Percentiles rank a stretch among this genome's conserved stretches.
Evolutionary conservation across 208 protist genomes (phyloP).

Genomic region (Acanthamoeba healyi): DNA sequence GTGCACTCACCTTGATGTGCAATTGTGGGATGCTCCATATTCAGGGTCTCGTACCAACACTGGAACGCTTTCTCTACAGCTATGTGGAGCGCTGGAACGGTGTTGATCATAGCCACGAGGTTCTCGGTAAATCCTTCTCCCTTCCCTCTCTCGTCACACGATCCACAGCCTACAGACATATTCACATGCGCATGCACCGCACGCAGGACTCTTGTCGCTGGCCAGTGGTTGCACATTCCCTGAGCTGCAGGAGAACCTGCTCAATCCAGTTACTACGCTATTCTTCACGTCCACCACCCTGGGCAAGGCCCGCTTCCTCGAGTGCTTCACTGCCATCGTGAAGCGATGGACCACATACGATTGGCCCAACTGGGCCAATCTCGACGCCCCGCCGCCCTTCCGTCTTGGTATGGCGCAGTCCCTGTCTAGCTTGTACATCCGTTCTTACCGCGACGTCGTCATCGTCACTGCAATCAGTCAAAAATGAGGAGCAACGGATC

Average conservation of each 20-base stretch:
- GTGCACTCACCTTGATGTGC: not conserved
- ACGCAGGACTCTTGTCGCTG: not conserved
- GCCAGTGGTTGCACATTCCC: not conserved
- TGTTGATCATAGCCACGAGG: not conserved
- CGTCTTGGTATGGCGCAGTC: not conserved
- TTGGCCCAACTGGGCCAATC: conserved; percentile 20
- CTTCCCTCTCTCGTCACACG: too few species aligned
- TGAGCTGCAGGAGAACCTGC: not conserved
- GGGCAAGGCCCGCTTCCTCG: conserved; percentile 24
- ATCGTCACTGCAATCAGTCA: too few species aligned
- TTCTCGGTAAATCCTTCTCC: not conserved
- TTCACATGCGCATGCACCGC: too few species aligned
- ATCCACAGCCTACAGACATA: too few species aligned
- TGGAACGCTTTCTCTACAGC: conserved; percentile 62
- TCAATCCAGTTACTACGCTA: not conserved
- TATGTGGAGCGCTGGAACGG: conserved; percentile 49
- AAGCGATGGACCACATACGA: conserved; percentile 44
- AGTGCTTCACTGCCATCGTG: not conserved
- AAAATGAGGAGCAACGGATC: not conserved
- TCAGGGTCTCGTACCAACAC: not conserved
- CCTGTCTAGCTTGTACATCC: not conserved
- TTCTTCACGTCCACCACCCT: conserved; percentile 32
- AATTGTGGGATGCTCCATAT: not conserved
- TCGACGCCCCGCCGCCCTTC: not conserved
- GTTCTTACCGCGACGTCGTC: too few species aligned